Evolutionary conservation across 2,329 filamentous ascomycete genomes (phyloP), one percentile per base, ranked within the genome.

Genomic region (Fusarium sacchari): DNA sequence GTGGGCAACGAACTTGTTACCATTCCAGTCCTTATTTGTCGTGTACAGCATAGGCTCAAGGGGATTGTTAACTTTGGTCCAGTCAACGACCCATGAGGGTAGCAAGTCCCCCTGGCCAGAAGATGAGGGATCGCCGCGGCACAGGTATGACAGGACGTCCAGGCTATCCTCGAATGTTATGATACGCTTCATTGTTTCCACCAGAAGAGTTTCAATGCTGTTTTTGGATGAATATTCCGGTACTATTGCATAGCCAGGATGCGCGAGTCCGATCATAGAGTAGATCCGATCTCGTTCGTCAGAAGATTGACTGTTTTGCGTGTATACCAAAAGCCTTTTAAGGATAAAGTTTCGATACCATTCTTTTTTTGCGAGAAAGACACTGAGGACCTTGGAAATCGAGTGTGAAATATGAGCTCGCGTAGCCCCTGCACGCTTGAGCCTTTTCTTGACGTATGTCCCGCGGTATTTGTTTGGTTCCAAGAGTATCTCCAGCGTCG

Each of bases 71-170:
- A n/a, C n/a, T n/a, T n/a, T 28, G 0, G 43, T 46, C 43, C 46
- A 49, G 4, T 30, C 28, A 0, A 30, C 46, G 3, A 32, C 46
- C 46, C 46, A 49, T 18, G 46, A 49, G 22, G 46, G 28, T 1
- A 49, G 15, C 11, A 30, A 17, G 3, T 30, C 4, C 30, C 28
- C 3, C 3, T 0, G 2, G 11, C 28, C 7, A 9, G 22, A 2
- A 13, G 22, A 32, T 1, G 28, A 8, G 2, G 46, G 7, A 0
- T 18, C 15, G 2, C 11, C 22, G 3, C 46, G 28, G 9, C 28
- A 9, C 5, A 49, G 28, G 3, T 32, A 32, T n/a, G 46, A 32
- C 5, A 49, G 1, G 46, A 32, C 46, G 2, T 49, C 22, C 46
- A 49, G 1, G 7, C 28, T 49, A 18, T 49, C 22, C 46, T 49